Conservation (phyloP, 2,329 filamentous ascomycete genomes). For the Alternaria conjuncta region DNA sequence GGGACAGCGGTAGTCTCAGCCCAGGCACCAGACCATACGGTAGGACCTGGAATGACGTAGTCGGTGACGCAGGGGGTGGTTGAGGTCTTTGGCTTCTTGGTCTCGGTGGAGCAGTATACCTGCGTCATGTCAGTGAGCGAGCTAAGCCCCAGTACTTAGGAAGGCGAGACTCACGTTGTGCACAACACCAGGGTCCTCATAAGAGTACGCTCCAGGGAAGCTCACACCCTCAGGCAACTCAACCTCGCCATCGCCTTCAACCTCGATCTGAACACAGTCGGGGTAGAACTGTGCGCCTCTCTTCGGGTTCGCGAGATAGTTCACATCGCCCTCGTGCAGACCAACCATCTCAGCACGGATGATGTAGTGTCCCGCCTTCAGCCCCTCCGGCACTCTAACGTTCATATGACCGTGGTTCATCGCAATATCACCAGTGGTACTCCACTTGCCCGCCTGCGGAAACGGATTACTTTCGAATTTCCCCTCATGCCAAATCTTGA, state of each 20-base stretch:
- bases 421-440: conserved; percentile 34
- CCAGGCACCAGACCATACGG: conserved; percentile 45
- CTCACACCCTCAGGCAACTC: conserved; percentile 50
- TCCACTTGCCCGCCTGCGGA: conserved; percentile 45
- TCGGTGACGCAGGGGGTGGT: conserved; percentile 32
- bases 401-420: conserved; percentile 37
- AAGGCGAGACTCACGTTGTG: conserved; percentile 36
- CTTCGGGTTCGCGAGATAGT: conserved; percentile 33
- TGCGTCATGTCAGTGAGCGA: conserved; percentile 1
- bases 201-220: conserved; percentile 53
- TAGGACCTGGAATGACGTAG: conserved; percentile 52
- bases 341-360: conserved; percentile 54
- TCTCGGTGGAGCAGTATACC: conserved; percentile 48
- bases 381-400: conserved; percentile 39
- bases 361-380: conserved; percentile 51
- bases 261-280: conserved; percentile 51
- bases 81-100: conserved; percentile 30
- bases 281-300: conserved; percentile 52
- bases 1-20: conserved; percentile 42
- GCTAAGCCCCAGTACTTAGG: not conserved
- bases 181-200: conserved; percentile 45
- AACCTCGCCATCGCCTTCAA: conserved; percentile 40
- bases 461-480: conserved; percentile 41
- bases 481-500: conserved; percentile 51
- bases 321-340: conserved; percentile 48